Evolutionary conservation across 2,329 filamentous ascomycete genomes (phyloP).

Genomic region (Paracoccidioides brasiliensis): DNA sequence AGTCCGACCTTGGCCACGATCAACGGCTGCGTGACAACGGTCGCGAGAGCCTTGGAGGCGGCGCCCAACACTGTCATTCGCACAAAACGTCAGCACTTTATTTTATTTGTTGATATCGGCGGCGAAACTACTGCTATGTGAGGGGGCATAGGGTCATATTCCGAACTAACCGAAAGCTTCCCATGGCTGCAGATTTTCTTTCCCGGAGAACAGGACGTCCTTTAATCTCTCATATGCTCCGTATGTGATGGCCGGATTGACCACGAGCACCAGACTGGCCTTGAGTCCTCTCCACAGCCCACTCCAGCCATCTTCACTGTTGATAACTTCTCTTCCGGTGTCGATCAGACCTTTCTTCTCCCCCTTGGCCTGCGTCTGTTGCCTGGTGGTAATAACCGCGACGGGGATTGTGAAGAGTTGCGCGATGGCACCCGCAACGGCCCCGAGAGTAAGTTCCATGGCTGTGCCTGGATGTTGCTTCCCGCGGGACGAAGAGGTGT

Average conservation of each 20-base stretch:
- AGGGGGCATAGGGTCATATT: neutral
- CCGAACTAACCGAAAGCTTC: slow-evolving; percentile 77
- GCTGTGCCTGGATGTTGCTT: slow-evolving; percentile 60
- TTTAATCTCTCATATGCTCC: slow-evolving; percentile 87
- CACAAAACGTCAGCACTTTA: slow-evolving; percentile 7
- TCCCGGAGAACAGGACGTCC: slow-evolving; percentile 63
- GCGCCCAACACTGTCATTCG: slow-evolving; percentile 64
- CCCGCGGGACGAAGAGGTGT: slow-evolving; percentile 48
- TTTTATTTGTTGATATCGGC: neutral
- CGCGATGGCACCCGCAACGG: slow-evolving; percentile 75
- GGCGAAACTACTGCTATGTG: neutral
- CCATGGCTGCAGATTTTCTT: slow-evolving; percentile 60
- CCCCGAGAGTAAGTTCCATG: slow-evolving; percentile 71
- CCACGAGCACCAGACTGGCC: slow-evolving; percentile 84
- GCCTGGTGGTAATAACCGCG: slow-evolving; percentile 84
- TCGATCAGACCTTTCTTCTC: slow-evolving; percentile 78
- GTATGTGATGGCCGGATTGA: slow-evolving; percentile 96
- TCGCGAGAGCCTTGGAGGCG: slow-evolving; percentile 83
- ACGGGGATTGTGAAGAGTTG: slow-evolving; percentile 96
- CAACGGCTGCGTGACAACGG: slow-evolving; percentile 80
- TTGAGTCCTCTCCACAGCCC: slow-evolving; percentile 93
- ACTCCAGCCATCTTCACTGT: slow-evolving; percentile 76
- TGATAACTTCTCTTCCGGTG: slow-evolving; percentile 76
- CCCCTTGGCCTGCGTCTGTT: slow-evolving; percentile 77
- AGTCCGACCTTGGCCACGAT: slow-evolving; percentile 97